A percentile compares a stretch with the other conserved stretches of the same genome.
phyloP scores from a whole-genome alignment of 768 basidiomycete genomes.

The Kwoniella europaea region DNA sequence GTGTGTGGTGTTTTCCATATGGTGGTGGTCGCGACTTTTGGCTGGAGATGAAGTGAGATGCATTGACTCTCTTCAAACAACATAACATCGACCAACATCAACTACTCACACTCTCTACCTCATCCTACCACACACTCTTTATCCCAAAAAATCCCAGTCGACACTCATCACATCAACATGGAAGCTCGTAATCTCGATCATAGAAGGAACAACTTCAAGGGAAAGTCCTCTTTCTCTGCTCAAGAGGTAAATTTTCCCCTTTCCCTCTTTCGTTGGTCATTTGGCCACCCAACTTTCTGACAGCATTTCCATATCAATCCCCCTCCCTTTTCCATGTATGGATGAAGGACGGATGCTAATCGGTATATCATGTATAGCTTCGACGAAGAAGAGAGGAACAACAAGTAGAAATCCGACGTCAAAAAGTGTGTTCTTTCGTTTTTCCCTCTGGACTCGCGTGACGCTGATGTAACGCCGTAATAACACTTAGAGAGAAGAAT shows the following conservation, averaged over 20 bases:
- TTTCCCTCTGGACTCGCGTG: constrained; percentile 7
- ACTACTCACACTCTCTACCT: background rate
- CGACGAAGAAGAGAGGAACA: constrained; percentile 96
- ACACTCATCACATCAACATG: constrained; percentile 22
- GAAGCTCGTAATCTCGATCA: constrained; percentile 55
- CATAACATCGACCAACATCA: background rate
- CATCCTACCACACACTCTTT: constrained; percentile 1
- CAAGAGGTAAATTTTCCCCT: constrained; percentile 51
- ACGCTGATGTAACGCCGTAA: background rate
- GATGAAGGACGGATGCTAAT: constrained; percentile 28
- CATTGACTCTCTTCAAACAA: background rate
- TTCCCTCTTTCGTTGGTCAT: background rate
- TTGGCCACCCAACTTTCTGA: constrained; percentile 22
- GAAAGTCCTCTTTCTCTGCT: constrained; percentile 58
- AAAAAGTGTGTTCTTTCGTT: constrained; percentile 65
- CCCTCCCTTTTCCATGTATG: background rate
- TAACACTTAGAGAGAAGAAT: constrained; percentile 76
- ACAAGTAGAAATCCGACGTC: constrained; percentile 97
- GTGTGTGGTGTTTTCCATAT: background rate
- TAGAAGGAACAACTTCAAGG: constrained; percentile 58
- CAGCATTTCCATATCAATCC: background rate
- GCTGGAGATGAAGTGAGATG: background rate
- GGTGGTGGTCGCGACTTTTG: background rate
- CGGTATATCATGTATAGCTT: constrained; percentile 62
- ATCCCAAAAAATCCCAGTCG: background rate